phyloP scores from a whole-genome alignment of 1,139 yeast species.

The Candida frijolesensis region DNA sequence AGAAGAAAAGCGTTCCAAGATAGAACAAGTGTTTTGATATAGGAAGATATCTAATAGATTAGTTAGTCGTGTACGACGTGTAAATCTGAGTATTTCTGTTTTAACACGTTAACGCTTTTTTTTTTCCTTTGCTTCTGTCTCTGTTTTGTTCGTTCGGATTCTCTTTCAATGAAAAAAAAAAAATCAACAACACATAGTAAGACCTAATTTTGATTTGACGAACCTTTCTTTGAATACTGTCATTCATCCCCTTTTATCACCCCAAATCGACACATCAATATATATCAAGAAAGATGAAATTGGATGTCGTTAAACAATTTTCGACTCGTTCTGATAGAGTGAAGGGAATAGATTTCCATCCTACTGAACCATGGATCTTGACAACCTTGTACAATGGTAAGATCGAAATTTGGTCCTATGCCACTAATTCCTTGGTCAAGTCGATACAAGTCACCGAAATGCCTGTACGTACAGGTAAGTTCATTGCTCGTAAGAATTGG shows the following conservation, averaged over 20 bases:
- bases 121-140: not conserved
- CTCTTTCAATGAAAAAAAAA: conserved; percentile 8
- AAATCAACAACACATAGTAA: conserved; percentile 7
- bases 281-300: conserved; percentile 34
- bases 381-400: conserved; percentile 84
- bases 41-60: conserved; percentile 1
- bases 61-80: conserved; percentile 5
- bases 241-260: not conserved
- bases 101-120: conserved; percentile 10
- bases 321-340: conserved; percentile 93
- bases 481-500: conserved; percentile 97
- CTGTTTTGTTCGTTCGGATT: conserved; percentile 2
- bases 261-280: not conserved
- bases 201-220: conserved; percentile 1
- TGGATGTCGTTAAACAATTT: conserved; percentile 68
- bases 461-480: conserved; percentile 94
- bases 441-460: conserved; percentile 82
- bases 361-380: conserved; percentile 94
- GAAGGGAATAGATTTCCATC: conserved; percentile 97
- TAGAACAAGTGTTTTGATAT: conserved; percentile 41
- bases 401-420: conserved; percentile 92
- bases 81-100: not conserved
- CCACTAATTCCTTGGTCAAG: conserved; percentile 60
- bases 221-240: not conserved
- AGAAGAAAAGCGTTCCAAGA: conserved; percentile 34